Base-by-base conservation (phyloP, 768 basidiomycete species). In the Pleurotus giganteus region DNA sequence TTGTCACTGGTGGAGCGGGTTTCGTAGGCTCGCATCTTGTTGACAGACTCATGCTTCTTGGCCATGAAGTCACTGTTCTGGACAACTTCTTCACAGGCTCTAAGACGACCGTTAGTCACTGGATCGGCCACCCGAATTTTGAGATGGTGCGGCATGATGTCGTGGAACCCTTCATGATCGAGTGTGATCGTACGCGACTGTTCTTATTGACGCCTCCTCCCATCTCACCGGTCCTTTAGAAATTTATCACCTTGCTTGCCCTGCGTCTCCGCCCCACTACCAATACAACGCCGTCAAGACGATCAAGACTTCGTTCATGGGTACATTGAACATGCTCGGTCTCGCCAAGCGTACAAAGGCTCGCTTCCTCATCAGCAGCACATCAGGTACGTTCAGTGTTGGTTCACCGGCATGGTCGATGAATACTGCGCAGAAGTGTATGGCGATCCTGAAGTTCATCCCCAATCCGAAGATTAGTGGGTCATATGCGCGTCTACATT, bases 61-160 rank as follows among this genome's bases (percentile, higher is more conserved):
- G 97, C 13, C 97, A 99, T 66, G 94, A 98, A 69, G 94, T 96
- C 62, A 94, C 93, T 54, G 96, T 98, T 60, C 74, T 97, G 54
- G 96, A 98, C 78, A 98, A 98, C 75, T 99, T 99, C 70, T 99
- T 99, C 77, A 98, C 95, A 23, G 97, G 97, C 13, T 91, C 90
- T 53, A 94, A 94, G 71, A 96, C 94, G n/a, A 96, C 94, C 49
- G 90, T 98, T 59, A 86, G 88, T 61, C 90, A 94, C 64, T 96
- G 94, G 94, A 80, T 94, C 55, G 97, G 97, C 6, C 97, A 99
- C 71, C 97, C 97, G 58, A 98, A 98, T 76, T 99, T 99, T 63
- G 96, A 98, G 73, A 78, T 99, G 74, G 92, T 98, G 61, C 85
- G 97, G 56, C 97, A 98, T 69, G 97, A 99, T 67, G 90, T 99